Conservation (phyloP, 1,284 basidiomycete species). For the Thecaphora thlaspeos region DNA sequence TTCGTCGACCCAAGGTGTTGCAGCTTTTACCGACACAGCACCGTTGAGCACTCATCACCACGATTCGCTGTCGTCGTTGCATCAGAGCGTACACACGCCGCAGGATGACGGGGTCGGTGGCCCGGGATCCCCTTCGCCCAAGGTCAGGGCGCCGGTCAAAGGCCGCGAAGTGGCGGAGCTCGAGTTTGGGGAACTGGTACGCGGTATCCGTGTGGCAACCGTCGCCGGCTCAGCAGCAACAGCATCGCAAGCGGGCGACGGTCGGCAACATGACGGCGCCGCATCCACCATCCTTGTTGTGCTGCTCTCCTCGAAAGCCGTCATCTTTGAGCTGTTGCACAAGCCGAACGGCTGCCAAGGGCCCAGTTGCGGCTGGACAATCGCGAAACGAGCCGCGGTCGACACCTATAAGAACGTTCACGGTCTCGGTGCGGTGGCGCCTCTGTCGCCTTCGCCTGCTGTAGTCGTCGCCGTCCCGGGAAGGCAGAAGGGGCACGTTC, state of each 20-base stretch:
- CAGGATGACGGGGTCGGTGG: too few relatives aligned
- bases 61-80: too few relatives aligned
- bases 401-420: constrained; percentile 27
- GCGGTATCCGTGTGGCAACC: constrained; percentile 32
- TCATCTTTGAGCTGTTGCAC: constrained; percentile 33
- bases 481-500: constrained; percentile 46
- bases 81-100: too few relatives aligned
- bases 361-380: constrained; percentile 16
- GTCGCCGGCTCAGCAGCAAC: constrained; percentile 3
- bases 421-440: constrained; percentile 26
- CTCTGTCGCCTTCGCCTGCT: constrained; percentile 1
- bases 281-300: constrained; percentile 26
- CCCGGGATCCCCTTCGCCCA: not conserved
- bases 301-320: constrained; percentile 30
- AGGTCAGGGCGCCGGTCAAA: not conserved
- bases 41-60: too few relatives aligned
- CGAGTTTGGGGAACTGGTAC: constrained; percentile 45
- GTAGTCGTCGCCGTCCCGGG: constrained; percentile 41
- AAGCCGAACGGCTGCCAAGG: not conserved
- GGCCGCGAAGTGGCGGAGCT: constrained; percentile 45
- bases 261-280: not conserved
- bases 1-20: too few relatives aligned
- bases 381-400: constrained; percentile 25
- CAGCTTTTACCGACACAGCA: too few relatives aligned
- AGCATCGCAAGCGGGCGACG: not conserved